Evolutionary conservation across 805 yeast species (phyloP), one percentile per base, ranked within the genome.

Genomic region (Candida argentea): DNA sequence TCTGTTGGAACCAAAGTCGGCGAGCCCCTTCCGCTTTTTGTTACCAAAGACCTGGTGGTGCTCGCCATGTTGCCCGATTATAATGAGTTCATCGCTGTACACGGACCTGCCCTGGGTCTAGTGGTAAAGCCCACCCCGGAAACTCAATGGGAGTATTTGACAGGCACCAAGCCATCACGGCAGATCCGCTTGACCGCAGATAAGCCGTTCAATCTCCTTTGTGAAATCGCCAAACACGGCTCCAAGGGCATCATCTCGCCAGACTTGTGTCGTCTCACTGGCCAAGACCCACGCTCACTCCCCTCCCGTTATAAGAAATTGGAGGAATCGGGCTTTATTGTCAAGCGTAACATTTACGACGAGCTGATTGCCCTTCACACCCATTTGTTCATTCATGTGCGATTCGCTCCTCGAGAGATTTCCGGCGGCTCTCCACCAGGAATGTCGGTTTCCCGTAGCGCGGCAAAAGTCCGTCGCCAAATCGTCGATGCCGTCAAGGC

Each of bases 261-360:
- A 17, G 73, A 70, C 15, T 55, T 80, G 33, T 68, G 76, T 2
- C 53, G 56, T 22, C 58, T 53, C 12, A 70, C 86, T 0, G 70
- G 70, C 6, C 91, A 80, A 49, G 91, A 80, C 41, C 70, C 76
- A 11, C 62, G 89, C 37, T 76, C 86, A 33, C 57, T 78, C 22
- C 74, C 86, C 0, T 60, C 73, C 1, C 61, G 91, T 39, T 55
- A 78, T 29, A 73, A 69, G 40, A 62, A 64, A 24, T 52, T 80
- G 12, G 70, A 64, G 32, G 68, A 61, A 6, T 46, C 60, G 20
- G 71, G 70, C 13, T 50, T 75, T 11, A 65, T 76, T 4, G 52
- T 52, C 14, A 70, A 64, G 28, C 45, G 40, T 7, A 50, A 38
- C 24, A 50, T 46, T 9, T 61, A 44, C 33, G 44, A 53, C 28